phyloP scores from a whole-genome alignment of 202 grass and related monocot genomes.

The Cymbopogon flexuosus region DNA sequence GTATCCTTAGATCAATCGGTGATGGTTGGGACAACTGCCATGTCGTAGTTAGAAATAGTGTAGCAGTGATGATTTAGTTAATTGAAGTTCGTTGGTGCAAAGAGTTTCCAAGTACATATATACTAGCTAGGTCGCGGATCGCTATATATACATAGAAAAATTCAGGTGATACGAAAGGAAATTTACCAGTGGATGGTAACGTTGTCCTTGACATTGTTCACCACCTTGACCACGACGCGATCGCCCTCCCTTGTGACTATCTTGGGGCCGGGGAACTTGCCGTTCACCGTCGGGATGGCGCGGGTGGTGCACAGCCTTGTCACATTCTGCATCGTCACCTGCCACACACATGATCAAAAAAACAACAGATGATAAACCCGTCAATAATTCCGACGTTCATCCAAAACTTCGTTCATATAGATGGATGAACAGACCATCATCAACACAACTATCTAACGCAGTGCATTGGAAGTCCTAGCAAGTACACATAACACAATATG shows the following conservation, averaged over 20 bases:
- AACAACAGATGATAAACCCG: too few relatives aligned
- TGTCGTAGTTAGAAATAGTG: too few relatives aligned
- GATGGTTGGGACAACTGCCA: too few relatives aligned
- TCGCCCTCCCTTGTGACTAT: conserved; percentile 58
- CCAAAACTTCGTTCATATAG: not conserved
- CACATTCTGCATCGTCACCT: conserved; percentile 50
- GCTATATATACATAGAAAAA: not conserved
- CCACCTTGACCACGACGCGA: conserved; percentile 57
- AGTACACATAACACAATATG: too few relatives aligned
- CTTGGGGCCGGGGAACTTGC: conserved; percentile 61
- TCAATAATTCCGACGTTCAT: not conserved
- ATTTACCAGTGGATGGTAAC: conserved; percentile 62
- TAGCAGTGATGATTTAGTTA: too few relatives aligned
- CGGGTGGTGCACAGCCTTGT: conserved; percentile 62
- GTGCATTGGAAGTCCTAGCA: too few relatives aligned
- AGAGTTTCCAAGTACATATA: not conserved
- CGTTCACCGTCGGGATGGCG: conserved; percentile 71
- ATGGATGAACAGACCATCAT: not conserved
- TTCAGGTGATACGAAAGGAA: not conserved
- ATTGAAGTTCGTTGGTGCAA: not conserved
- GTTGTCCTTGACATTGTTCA: conserved; percentile 66
- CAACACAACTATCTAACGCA: not conserved
- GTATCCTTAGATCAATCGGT: too few relatives aligned
- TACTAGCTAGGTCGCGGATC: too few relatives aligned
- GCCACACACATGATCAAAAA: not conserved